Evolutionary conservation across 805 yeast genomes (phyloP), one percentile per base, ranked within the genome.

Genomic region (Candida odintsovae): DNA sequence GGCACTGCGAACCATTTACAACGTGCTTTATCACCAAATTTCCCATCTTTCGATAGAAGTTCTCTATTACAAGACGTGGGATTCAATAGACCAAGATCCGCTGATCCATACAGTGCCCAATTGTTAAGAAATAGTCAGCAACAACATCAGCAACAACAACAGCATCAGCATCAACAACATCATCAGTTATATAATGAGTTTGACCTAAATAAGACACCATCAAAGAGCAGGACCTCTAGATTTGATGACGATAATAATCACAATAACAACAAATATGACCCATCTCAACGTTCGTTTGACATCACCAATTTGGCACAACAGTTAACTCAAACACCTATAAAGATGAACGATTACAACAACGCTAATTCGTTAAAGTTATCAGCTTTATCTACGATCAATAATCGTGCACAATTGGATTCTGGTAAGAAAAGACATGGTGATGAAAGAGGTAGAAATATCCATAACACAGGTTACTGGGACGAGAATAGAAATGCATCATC

Each of bases 341-440:
- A 47, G 37, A 41, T 42, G 16, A 45, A 45, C n/a, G 62, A 56
- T n/a, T 54, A 51, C 16, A 48, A 46, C 40, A 53, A 57, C 35
- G 49, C 54, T 9, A 71, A 73, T 26, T 76, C 78, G n/a, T 64
- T 77, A 63, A 82, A 82, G 58, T 65, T 82, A 52, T 84, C 85
- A 6, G 88, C 88, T 0, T 69, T 82, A 46, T 76, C 82, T 22
- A 82, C 88, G 3, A 82, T 81, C 50, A 78, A 78, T 61, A 72
- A 76, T 8, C 63, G 86, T 20, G 80, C 63, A 4, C 64, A 66
- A 40, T 57, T 71, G 25, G 76, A 71, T 50, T 62, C 70, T 6
- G 65, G 62, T 44, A 66, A 63, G 40, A 64, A 60, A 46, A 51
- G 55, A 41, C 23, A 36, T 13, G 21, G 21, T 23, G 45, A 48